Base-by-base conservation (phyloP, 768 basidiomycete genomes). In the Exidia glandulosa region DNA sequence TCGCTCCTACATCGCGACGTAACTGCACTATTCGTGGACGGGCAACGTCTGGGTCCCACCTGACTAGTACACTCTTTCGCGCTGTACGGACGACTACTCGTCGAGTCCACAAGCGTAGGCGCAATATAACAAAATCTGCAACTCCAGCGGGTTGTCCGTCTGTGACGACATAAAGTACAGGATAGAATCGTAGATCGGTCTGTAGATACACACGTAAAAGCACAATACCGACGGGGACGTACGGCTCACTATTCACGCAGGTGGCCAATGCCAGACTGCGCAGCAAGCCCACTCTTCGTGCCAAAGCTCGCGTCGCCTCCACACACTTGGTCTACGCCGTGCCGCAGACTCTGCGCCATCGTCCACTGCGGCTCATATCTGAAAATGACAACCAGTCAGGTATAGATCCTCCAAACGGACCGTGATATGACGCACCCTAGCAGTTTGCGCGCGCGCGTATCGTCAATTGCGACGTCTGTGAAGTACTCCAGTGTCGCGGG, bases 291-390 rank as follows among this genome's bases (percentile, higher is more conserved):
- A 14, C 19, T 45, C 6, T 45, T 14, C 16, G 16, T 14, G 7
- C 41, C 41, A 19, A 45, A 45, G 7, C 10, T 45, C 16, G 62
- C 62, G 2, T 63, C 66, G 5, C 69, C 70, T 3, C 69, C 70
- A 47, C 71, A 66, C 9, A 73, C 63, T 58, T 72, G 68, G 32
- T 74, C 71, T 1, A 73, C 73, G 16, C 69, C 64, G 55, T 72
- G 72, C 37, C 67, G 69, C 37, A 74, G 72, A 27, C 62, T 66
- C 36, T 74, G 71, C 29, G 65, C 67, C 25, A 65, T 64, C 30
- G 65, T 63, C 72, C 73, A 73, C 57, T 71, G 69, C 0, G 72
- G 68, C 23, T 57, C 63, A 62, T 72, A 72, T 25, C 70, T 72
- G 36, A 23, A 23, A 30, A 3, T 48, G 30, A 60, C 23, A 14